These are phyloP conservation scores for Penicillium sp. DNA, from an alignment of 2,329 filamentous ascomycete species.

Conservation along the genomic window DNA sequence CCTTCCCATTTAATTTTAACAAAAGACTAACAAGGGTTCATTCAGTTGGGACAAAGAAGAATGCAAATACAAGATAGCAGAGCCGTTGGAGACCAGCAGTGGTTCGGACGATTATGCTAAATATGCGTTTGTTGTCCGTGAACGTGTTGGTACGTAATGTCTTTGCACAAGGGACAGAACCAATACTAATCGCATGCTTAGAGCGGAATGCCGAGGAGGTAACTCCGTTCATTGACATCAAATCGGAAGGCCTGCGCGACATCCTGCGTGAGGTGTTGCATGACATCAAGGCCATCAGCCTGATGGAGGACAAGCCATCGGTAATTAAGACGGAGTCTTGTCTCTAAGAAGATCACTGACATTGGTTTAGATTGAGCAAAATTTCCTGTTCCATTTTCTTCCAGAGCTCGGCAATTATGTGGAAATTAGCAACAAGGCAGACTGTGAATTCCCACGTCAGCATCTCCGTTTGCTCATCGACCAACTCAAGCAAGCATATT, in stretches of 20 bases:
- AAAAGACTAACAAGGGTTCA: no score
- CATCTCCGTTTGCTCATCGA: conserved; percentile 29
- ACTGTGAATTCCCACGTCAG: conserved; percentile 4
- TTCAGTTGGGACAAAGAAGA: conserved; percentile 29
- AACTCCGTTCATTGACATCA: conserved; percentile 31
- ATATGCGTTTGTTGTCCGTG: conserved; percentile 28
- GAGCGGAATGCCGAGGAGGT: conserved; percentile 25
- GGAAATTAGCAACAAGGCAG: conserved; percentile 7
- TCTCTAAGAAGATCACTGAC: conserved; percentile 11
- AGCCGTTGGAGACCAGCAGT: conserved; percentile 19
- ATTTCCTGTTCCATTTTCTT: conserved; percentile 27
- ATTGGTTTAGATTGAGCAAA: conserved; percentile 21
- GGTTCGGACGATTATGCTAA: conserved; percentile 22
- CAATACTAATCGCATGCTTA: conserved; percentile 18
- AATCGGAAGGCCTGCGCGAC: conserved; percentile 34
- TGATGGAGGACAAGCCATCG: conserved; percentile 34
- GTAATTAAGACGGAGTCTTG: conserved; percentile 24
- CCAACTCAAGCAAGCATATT: conserved; percentile 29
- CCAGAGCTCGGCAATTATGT: conserved; percentile 20
- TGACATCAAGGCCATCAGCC: conserved; percentile 32
- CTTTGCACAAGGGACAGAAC: conserved; percentile 13
- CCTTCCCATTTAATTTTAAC: no score
- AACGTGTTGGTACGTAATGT: conserved; percentile 22
- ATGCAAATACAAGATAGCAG: conserved; percentile 32
- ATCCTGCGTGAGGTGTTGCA: conserved; percentile 32